Evolutionary conservation across 2,329 filamentous ascomycete genomes (phyloP).

Genomic region (Trichoderma oligosporum): DNA sequence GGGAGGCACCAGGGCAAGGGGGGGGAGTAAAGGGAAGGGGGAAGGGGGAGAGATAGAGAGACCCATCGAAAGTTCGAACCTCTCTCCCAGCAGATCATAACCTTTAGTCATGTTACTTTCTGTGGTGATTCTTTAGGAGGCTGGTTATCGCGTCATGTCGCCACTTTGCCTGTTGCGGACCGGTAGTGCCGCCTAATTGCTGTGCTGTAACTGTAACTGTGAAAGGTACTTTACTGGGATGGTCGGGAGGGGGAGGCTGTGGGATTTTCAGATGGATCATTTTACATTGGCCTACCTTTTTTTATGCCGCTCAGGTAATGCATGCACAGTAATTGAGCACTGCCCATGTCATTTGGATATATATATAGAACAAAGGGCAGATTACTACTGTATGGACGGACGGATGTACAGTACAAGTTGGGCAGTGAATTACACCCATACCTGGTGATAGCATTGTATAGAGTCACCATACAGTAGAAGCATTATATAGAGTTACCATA

Average conservation of each 20-base stretch:
- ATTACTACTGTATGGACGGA: background rate
- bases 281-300: background rate
- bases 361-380: constrained; percentile 10
- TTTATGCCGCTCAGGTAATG: background rate
- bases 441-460: no score
- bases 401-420: background rate
- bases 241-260: background rate
- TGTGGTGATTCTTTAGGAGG: constrained; percentile 19
- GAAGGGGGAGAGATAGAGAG: background rate
- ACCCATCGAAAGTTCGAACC: background rate
- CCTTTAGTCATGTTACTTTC: constrained; percentile 12
- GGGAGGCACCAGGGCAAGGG: constrained; percentile 2
- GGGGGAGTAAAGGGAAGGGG: background rate
- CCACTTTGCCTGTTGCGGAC: constrained; percentile 9
- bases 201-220: background rate
- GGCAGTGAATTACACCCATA: background rate
- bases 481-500: no score
- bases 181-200: constrained; percentile 4
- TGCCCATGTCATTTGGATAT: constrained; percentile 2
- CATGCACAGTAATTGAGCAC: background rate
- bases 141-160: constrained; percentile 21
- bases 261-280: background rate
- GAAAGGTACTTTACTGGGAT: background rate
- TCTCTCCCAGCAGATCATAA: background rate
- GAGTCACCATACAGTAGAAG: no score